Conservation (phyloP, 106 monocot species). For the Apostasia ramifera region DNA sequence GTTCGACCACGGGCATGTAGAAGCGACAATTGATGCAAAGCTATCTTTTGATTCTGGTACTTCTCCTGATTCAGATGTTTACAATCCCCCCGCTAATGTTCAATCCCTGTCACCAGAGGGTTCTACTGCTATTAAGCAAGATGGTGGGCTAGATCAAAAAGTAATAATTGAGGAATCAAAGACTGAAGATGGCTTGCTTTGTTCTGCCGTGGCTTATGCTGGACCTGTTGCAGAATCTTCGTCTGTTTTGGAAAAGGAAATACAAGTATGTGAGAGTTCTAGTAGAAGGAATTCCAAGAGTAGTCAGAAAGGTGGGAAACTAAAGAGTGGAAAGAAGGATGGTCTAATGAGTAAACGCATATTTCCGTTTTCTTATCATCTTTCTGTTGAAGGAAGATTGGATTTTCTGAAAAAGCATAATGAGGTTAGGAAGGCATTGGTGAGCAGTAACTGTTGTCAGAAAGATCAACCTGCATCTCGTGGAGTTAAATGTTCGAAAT, state of each 20-base stretch:
- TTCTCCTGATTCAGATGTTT: conserved; percentile 71
- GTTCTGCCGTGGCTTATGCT: conserved; percentile 13
- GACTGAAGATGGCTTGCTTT: conserved; percentile 13
- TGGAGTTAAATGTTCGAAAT: conserved; percentile 13
- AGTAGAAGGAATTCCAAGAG: neutral
- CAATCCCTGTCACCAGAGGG: conserved; percentile 14
- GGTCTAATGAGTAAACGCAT: conserved; percentile 3
- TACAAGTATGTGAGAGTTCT: neutral
- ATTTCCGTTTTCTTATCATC: conserved; percentile 10
- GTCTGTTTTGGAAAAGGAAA: conserved; percentile 6
- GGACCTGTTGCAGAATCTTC: conserved; percentile 1
- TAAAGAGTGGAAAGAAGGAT: conserved; percentile 2
- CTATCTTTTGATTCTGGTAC: conserved; percentile 25
- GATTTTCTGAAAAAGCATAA: conserved; percentile 2
- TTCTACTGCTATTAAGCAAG: conserved; percentile 11
- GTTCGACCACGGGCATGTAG: conserved; percentile 4
- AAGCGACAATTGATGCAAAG: conserved; percentile 19
- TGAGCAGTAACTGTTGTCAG: conserved; percentile 6
- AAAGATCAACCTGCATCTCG: conserved; percentile 9
- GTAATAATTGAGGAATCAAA: conserved; percentile 3
- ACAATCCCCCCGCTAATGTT: conserved; percentile 34
- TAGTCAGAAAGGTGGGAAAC: neutral
- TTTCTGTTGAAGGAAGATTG: conserved; percentile 13
- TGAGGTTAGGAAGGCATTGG: conserved; percentile 12
- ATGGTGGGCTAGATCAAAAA: conserved; percentile 16